phyloP scores from a whole-genome alignment of 164 flowering plant genomes.

The Protea cynaroides region DNA sequence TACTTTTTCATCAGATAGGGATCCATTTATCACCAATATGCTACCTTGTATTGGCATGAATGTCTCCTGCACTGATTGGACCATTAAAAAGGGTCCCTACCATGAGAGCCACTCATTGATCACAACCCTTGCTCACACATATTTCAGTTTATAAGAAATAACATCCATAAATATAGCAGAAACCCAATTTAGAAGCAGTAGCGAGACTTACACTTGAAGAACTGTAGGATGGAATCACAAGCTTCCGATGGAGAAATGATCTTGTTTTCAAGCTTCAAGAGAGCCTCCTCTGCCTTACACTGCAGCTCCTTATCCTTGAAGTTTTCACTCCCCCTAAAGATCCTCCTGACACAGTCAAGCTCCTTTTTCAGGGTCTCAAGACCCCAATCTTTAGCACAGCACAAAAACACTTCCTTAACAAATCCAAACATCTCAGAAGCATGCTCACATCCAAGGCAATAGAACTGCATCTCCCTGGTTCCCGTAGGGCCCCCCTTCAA shows the following conservation, averaged over 20 bases:
- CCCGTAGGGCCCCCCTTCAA: conserved; percentile 62
- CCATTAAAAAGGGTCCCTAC: neutral
- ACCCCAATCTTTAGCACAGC: conserved; percentile 80
- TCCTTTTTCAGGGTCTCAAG: conserved; percentile 62
- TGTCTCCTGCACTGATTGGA: too few species aligned
- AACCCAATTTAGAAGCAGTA: conserved; percentile 5
- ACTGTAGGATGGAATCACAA: conserved; percentile 52
- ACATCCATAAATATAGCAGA: neutral
- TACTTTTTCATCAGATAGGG: too few species aligned
- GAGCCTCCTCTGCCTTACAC: conserved; percentile 54
- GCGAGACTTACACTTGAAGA: conserved; percentile 62
- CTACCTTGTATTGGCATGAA: too few species aligned
- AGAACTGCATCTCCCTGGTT: conserved; percentile 68
- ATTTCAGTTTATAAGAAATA: conserved; percentile 4
- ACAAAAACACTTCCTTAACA: conserved; percentile 75
- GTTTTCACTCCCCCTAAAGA: conserved; percentile 70
- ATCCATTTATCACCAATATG: too few species aligned
- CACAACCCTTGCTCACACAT: neutral
- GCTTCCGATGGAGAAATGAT: conserved; percentile 57
- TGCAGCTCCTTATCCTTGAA: conserved; percentile 66
- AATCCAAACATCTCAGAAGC: conserved; percentile 96
- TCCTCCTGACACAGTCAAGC: conserved; percentile 80
- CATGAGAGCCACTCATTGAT: neutral
- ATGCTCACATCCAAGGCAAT: conserved; percentile 91
- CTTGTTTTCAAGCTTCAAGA: conserved; percentile 48